These are phyloP conservation scores for Hymenoscyphus infarciens DNA, from an alignment of 2,329 filamentous ascomycete species.

Conservation along the genomic window DNA sequence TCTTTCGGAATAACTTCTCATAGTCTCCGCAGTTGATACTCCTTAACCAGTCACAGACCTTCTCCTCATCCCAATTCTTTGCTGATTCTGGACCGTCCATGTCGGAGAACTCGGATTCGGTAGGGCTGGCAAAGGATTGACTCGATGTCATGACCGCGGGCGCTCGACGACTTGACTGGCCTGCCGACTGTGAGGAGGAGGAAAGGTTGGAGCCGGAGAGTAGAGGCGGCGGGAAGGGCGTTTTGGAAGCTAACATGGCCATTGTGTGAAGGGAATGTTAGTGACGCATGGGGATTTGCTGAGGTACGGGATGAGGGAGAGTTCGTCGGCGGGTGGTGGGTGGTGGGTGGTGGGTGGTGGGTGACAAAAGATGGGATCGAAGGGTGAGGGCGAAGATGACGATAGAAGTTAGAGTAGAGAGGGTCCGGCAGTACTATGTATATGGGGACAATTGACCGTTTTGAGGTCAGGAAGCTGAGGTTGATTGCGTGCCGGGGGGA, in stretches of 20 bases:
- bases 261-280: conserved; percentile 41
- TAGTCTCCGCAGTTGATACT: conserved; percentile 94
- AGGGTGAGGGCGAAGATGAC: background rate
- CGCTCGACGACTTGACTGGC: conserved; percentile 51
- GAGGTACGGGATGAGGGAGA: background rate
- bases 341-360: background rate
- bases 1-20: conserved; percentile 81
- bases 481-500: background rate
- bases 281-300: conserved; percentile 25
- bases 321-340: background rate
- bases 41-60: conserved; percentile 84
- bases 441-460: background rate
- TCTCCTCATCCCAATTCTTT: conserved; percentile 86
- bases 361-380: background rate
- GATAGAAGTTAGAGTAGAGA: background rate
- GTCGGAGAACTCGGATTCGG: conserved; percentile 90
- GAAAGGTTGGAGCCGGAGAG: conserved; percentile 44
- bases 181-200: conserved; percentile 46
- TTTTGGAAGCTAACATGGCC: conserved; percentile 77
- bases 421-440: too few species aligned
- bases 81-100: conserved; percentile 71
- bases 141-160: conserved; percentile 47
- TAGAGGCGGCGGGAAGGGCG: conserved; percentile 61
- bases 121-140: conserved; percentile 69
- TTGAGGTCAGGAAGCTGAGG: background rate